Percentiles rank a stretch among this genome's conserved stretches.
phyloP scores from a whole-genome alignment of 2,329 filamentous ascomycete species.

The Curvularia sp. region DNA sequence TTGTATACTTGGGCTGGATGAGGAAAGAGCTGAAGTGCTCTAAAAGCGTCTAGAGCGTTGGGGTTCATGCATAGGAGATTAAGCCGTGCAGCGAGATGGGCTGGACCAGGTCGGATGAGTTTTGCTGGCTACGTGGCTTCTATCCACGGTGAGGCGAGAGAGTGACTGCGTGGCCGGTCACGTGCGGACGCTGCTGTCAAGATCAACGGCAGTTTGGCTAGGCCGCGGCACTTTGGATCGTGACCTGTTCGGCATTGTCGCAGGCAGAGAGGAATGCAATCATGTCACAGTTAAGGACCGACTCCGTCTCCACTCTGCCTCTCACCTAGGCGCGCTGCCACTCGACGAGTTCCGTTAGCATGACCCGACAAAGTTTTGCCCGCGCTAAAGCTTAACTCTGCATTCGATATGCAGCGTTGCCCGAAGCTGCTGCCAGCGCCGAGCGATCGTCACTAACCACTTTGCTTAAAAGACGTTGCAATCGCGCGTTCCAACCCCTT shows the following conservation, averaged over 20 bases:
- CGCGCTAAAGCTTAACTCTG: slow-evolving; percentile 16
- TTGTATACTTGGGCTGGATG: slow-evolving; percentile 4
- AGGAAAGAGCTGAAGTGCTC: slow-evolving; percentile 12
- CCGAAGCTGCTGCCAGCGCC: slow-evolving; percentile 14
- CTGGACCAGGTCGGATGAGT: neutral
- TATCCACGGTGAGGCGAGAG: neutral
- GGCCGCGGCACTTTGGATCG: slow-evolving; percentile 11
- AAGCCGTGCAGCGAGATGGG: slow-evolving; percentile 6
- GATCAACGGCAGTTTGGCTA: slow-evolving; percentile 9
- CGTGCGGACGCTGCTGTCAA: neutral
- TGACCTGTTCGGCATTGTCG: slow-evolving; percentile 9
- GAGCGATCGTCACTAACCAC: slow-evolving; percentile 17
- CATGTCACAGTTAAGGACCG: slow-evolving; percentile 14
- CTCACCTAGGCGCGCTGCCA: slow-evolving; percentile 2
- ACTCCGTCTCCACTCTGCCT: slow-evolving; percentile 9
- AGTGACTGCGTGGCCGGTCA: neutral
- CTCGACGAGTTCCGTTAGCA: slow-evolving; percentile 12
- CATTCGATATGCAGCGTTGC: slow-evolving; percentile 15
- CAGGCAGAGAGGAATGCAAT: slow-evolving; percentile 10
- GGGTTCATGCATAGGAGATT: slow-evolving; percentile 19
- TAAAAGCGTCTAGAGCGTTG: slow-evolving; percentile 8
- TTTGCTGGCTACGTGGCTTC: slow-evolving; percentile 22
- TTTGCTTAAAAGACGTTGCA: slow-evolving; percentile 15
- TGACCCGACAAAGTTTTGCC: slow-evolving; percentile 17
- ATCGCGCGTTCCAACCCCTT: slow-evolving; percentile 11